Percentiles rank a stretch among this genome's conserved stretches.
Conservation (phyloP, 352 stramenopile genomes). For the Phytophthora podocarpi region DNA sequence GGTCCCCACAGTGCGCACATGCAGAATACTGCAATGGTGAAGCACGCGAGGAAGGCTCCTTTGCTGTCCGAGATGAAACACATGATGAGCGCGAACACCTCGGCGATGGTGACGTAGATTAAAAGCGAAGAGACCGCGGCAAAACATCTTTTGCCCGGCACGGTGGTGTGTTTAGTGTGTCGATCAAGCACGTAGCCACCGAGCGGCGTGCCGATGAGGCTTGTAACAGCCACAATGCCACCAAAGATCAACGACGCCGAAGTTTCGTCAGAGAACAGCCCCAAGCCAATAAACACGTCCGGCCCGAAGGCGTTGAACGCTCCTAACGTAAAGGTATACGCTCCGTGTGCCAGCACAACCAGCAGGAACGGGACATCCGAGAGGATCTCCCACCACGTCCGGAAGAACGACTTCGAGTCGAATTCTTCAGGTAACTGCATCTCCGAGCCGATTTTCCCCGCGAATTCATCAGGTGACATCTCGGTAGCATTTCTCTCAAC, state of each 20-base stretch:
- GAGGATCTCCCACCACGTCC: slow-evolving; percentile 53
- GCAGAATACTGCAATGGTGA: slow-evolving; percentile 56
- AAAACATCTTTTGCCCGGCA: slow-evolving; percentile 41
- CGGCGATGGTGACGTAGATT: slow-evolving; percentile 47
- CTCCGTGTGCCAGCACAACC: slow-evolving; percentile 68
- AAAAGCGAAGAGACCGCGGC: slow-evolving; percentile 52
- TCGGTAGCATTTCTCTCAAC: slow-evolving; percentile 10
- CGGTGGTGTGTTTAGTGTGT: slow-evolving; percentile 43
- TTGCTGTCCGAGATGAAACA: slow-evolving; percentile 44
- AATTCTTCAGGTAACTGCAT: slow-evolving; percentile 11
- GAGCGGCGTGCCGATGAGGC: slow-evolving; percentile 80
- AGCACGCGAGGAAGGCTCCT: slow-evolving; percentile 53
- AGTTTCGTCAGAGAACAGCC: slow-evolving; percentile 73
- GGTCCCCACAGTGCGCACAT: slow-evolving; percentile 62
- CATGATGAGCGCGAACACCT: slow-evolving; percentile 50
- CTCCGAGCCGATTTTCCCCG: slow-evolving; percentile 11
- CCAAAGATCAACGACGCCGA: slow-evolving; percentile 81
- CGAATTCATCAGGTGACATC: slow-evolving; percentile 25
- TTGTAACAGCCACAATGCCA: slow-evolving; percentile 55
- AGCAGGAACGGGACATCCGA: slow-evolving; percentile 71
- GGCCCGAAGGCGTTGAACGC: slow-evolving; percentile 80
- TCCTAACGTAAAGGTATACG: slow-evolving; percentile 78
- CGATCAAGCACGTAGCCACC: slow-evolving; percentile 68
- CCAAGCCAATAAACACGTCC: slow-evolving; percentile 80
- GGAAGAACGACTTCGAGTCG: slow-evolving; percentile 30